These are phyloP conservation scores for Globisporangium perplexum DNA, from an alignment of 352 stramenopile genomes.

Conservation along the genomic window DNA sequence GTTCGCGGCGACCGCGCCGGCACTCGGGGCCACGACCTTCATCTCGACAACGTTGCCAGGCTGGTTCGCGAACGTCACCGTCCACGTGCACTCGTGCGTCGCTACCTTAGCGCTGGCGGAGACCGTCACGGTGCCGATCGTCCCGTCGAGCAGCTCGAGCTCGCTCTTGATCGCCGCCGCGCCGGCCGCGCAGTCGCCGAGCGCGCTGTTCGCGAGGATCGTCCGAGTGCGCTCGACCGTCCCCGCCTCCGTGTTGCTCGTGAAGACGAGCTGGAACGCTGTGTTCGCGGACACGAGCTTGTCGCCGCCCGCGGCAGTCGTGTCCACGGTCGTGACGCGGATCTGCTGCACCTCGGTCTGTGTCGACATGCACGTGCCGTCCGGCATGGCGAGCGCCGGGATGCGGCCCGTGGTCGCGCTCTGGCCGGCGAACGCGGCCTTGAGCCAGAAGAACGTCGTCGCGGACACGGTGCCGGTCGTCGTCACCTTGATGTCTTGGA, in stretches of 20 bases:
- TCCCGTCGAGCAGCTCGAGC: conserved; percentile 34
- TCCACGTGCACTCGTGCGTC: conserved; percentile 80
- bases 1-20: conserved; percentile 23
- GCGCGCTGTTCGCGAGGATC: conserved; percentile 78
- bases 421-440: conserved; percentile 36
- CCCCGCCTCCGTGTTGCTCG: conserved; percentile 43
- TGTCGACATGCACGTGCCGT: conserved; percentile 57
- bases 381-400: conserved; percentile 56
- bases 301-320: conserved; percentile 86
- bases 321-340: conserved; percentile 86
- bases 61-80: conserved; percentile 86
- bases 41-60: conserved; percentile 83
- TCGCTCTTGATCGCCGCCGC: conserved; percentile 43
- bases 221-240: conserved; percentile 55
- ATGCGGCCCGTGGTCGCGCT: conserved; percentile 77
- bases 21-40: conserved; percentile 49
- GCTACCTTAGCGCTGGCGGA: conserved; percentile 32
- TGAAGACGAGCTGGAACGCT: conserved; percentile 88
- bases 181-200: conserved; percentile 76
- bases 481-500: conserved; percentile 62
- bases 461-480: conserved; percentile 33
- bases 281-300: conserved; percentile 81
- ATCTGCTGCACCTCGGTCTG: conserved; percentile 88
- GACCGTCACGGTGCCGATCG: conserved; percentile 47
- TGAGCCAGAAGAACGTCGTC: conserved; percentile 38